These are phyloP conservation scores for barley (Hordeum vulgare) DNA, from an alignment of 176 grass and related monocot genomes.

Conservation along the genomic window DNA sequence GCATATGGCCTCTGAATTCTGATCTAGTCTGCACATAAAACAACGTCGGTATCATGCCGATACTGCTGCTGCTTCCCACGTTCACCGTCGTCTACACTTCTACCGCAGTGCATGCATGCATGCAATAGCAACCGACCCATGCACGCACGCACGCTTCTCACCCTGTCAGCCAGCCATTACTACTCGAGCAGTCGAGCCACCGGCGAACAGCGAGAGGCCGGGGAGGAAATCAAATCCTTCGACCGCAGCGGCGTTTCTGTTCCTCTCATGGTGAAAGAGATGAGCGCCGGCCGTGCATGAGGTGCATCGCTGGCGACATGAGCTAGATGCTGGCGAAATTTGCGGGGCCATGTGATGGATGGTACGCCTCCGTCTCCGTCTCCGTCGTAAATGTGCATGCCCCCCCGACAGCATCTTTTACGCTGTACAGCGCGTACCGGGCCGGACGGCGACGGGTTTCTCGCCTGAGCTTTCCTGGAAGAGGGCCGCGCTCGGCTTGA, in stretches of 20 bases:
- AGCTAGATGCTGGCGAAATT: not conserved
- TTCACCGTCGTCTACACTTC: slow-evolving; percentile 1
- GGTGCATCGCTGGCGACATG: not conserved
- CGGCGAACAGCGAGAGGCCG: not conserved
- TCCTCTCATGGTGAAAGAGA: not conserved
- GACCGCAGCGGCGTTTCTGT: not conserved
- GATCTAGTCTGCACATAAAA: not conserved
- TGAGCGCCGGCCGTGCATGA: not conserved
- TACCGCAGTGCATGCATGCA: not conserved
- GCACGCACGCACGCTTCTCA: not conserved
- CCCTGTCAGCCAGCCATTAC: not conserved
- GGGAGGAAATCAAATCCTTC: not conserved
- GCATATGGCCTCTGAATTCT: not conserved
- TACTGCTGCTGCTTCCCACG: not conserved
- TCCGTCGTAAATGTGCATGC: not conserved
- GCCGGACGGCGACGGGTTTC: not conserved
- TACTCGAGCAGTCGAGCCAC: not conserved
- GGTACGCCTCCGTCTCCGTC: not conserved
- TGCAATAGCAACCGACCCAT: not conserved
- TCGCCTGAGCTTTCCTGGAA: slow-evolving; percentile 18
- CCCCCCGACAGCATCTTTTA: slow-evolving; percentile 13
- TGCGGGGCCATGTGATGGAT: not conserved
- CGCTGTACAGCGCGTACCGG: not conserved
- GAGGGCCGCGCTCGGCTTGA: not conserved
- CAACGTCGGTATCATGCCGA: not conserved